phyloP scores from a whole-genome alignment of 768 basidiomycete genomes.

The Naematelia encephala region DNA sequence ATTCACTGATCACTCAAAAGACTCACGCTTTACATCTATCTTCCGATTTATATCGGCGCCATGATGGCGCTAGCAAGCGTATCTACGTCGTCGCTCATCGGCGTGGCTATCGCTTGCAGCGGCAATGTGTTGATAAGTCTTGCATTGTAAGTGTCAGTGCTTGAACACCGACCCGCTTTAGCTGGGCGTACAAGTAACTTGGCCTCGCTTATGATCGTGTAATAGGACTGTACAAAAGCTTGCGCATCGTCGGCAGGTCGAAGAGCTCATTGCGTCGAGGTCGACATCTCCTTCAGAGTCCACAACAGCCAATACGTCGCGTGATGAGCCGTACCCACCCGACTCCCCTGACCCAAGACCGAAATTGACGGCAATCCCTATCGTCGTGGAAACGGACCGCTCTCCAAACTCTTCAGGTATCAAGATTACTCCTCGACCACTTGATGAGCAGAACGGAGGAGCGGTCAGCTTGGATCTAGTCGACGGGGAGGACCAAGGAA shows the following conservation, averaged over 20 bases:
- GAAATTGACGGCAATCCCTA: conserved; percentile 12
- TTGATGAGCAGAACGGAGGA: not conserved
- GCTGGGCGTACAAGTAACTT: not conserved
- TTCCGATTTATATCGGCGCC: not conserved
- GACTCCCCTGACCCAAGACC: not conserved
- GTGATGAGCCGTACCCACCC: not conserved
- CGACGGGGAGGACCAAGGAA: not conserved
- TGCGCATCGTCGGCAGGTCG: conserved; percentile 67
- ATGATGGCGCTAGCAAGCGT: conserved; percentile 14
- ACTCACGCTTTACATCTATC: too few species aligned
- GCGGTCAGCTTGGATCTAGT: not conserved
- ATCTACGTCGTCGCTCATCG: conserved; percentile 55
- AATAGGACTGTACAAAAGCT: conserved; percentile 78
- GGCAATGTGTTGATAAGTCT: conserved; percentile 87
- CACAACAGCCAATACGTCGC: not conserved
- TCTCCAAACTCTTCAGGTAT: not conserved
- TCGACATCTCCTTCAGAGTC: conserved; percentile 2
- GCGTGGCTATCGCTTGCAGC: conserved; percentile 74
- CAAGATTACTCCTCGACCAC: not conserved
- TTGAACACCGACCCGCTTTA: not conserved
- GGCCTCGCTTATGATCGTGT: not conserved
- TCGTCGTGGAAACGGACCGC: conserved; percentile 2
- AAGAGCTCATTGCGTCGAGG: conserved; percentile 8
- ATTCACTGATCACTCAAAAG: too few species aligned
- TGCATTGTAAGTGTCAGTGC: conserved; percentile 59